Percentiles rank a stretch among this genome's conserved stretches.
phyloP scores from a whole-genome alignment of 345 rosid species.

The Euclidium syriacum region DNA sequence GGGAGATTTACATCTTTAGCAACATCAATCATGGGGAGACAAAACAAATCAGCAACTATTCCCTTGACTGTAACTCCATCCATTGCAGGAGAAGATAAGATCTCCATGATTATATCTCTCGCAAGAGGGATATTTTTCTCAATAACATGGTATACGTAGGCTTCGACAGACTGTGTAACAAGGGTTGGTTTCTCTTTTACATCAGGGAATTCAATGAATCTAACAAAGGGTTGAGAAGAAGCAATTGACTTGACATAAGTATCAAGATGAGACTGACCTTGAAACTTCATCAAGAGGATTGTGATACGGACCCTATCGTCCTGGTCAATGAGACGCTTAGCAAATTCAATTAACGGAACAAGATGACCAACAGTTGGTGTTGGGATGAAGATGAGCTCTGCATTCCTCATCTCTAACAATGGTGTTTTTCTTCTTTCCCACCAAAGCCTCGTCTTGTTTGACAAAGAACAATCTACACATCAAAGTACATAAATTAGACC shows the following conservation, averaged over 20 bases:
- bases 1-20: constrained; percentile 38
- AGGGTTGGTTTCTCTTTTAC: constrained; percentile 13
- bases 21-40: constrained; percentile 40
- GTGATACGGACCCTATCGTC: constrained; percentile 39
- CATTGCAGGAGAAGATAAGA: too few species aligned
- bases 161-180: constrained; percentile 20
- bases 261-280: constrained; percentile 28
- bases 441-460: not conserved
- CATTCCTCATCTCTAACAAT: constrained; percentile 1
- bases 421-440: not conserved
- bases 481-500: constrained; percentile 4
- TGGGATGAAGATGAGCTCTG: constrained; percentile 31
- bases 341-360: constrained; percentile 41
- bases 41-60: constrained; percentile 43
- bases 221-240: constrained; percentile 21
- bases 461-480: not conserved
- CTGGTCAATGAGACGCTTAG: constrained; percentile 35
- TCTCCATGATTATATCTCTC: constrained; percentile 12
- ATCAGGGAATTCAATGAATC: constrained; percentile 27
- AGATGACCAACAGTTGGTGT: constrained; percentile 42
- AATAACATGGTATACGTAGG: constrained; percentile 3
- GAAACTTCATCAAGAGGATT: constrained; percentile 22
- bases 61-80: constrained; percentile 33
- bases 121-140: constrained; percentile 23
- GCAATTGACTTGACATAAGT: constrained; percentile 23